Percentiles rank a stretch among this genome's conserved stretches.
Conservation (phyloP, 2,329 filamentous ascomycete genomes). For the Macrophomina phaseolina region DNA sequence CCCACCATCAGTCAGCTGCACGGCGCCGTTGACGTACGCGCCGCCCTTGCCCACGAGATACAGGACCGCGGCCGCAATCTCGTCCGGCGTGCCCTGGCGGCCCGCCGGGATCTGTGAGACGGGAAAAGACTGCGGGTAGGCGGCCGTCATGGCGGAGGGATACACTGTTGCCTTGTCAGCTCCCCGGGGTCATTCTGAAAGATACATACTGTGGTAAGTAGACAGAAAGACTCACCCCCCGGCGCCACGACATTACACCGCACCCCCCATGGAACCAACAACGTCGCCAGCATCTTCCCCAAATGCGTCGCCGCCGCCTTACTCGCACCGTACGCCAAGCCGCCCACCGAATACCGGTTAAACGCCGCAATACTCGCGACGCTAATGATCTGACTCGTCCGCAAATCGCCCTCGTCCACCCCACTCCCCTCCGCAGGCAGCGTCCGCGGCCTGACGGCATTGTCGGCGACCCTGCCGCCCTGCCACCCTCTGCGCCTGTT, state of each 20-base stretch:
- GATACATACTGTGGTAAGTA: constrained; percentile 30
- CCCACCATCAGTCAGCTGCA: constrained; percentile 56
- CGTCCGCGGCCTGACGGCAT: constrained; percentile 39
- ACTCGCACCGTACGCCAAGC: constrained; percentile 51
- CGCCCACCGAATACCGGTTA: constrained; percentile 45
- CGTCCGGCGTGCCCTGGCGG: constrained; percentile 49
- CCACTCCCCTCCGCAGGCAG: constrained; percentile 26
- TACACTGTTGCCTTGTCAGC: constrained; percentile 30
- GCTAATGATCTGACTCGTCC: constrained; percentile 55
- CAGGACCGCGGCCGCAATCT: constrained; percentile 56
- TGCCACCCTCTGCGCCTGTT: constrained; percentile 51
- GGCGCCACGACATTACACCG: constrained; percentile 55
- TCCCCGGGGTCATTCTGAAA: too few relatives aligned
- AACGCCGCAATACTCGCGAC: constrained; percentile 49
- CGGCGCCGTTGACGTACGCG: constrained; percentile 60
- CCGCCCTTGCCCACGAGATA: constrained; percentile 59
- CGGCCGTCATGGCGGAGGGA: constrained; percentile 54
- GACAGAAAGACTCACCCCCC: constrained; percentile 34
- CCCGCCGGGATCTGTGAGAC: constrained; percentile 47
- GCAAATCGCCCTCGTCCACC: constrained; percentile 41
- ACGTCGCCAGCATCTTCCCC: constrained; percentile 47
- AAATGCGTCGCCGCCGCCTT: constrained; percentile 53
- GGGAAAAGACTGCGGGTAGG: constrained; percentile 37
- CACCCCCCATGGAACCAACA: constrained; percentile 53
- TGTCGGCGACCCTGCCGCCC: constrained; percentile 38